phyloP scores from a whole-genome alignment of 495 filamentous ascomycete genomes.

The Hypoxylon rickii region DNA sequence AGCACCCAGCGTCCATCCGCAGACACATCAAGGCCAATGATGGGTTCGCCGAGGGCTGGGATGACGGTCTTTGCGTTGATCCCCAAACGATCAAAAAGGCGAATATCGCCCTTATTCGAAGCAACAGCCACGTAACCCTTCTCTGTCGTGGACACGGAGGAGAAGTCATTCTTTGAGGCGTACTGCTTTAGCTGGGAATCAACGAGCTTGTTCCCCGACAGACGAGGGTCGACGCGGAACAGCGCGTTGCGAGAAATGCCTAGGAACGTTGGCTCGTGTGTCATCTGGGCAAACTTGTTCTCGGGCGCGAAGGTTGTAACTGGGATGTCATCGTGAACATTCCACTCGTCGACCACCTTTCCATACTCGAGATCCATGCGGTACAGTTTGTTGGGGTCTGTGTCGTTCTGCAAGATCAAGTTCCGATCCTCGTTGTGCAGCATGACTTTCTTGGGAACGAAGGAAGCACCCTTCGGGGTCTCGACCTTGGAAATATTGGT shows the following conservation, averaged over 20 bases:
- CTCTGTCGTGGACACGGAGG: conserved; percentile 87
- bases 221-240: conserved; percentile 90
- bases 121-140: conserved; percentile 97
- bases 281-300: conserved; percentile 99
- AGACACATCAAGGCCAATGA: conserved; percentile 91
- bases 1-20: conserved; percentile 96
- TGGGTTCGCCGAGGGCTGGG: conserved; percentile 91
- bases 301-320: conserved; percentile 91
- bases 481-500: conserved; percentile 96
- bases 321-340: conserved; percentile 95
- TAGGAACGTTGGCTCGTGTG: conserved; percentile 89
- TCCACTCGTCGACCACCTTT: conserved; percentile 99
- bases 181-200: conserved; percentile 94
- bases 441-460: conserved; percentile 98
- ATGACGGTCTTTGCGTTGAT: conserved; percentile 98
- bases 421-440: conserved; percentile 90
- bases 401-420: conserved; percentile 85
- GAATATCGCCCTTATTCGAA: conserved; percentile 96
- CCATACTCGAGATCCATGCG: conserved; percentile 98
- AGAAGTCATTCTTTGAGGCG: conserved; percentile 94
- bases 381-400: conserved; percentile 89
- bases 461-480: conserved; percentile 83
- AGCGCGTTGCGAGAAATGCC: conserved; percentile 90
- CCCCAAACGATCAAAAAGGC: conserved; percentile 92
- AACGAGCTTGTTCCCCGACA: conserved; percentile 89